Evolutionary conservation across 306 rosid genomes (phyloP).

Genomic region (Glycyrrhiza uralensis): DNA sequence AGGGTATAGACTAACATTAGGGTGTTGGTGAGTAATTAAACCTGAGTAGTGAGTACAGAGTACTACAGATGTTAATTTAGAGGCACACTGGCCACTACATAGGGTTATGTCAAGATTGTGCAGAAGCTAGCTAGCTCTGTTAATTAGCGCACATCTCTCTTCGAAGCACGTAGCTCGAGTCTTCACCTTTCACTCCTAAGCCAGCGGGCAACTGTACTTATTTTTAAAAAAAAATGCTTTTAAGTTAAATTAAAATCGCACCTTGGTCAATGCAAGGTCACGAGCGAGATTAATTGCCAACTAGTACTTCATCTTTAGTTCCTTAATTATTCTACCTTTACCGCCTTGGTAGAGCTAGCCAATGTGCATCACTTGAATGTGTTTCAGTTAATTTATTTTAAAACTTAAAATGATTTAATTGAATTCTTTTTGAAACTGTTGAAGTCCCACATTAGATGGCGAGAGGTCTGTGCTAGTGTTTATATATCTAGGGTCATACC

Average conservation of each 20-base stretch:
- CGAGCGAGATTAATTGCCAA: not conserved
- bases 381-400: no score
- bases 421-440: no score
- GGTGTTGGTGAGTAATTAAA: constrained; percentile 16
- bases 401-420: no score
- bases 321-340: not conserved
- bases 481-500: no score
- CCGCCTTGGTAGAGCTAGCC: not conserved
- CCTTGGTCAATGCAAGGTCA: constrained; percentile 4
- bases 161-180: constrained; percentile 21
- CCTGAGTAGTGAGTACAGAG: not conserved
- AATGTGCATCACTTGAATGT: no score
- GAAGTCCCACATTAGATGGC: no score
- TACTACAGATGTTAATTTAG: constrained; percentile 4
- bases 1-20: not conserved
- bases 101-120: not conserved
- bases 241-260: not conserved
- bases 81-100: not conserved
- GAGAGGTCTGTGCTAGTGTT: no score
- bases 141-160: constrained; percentile 15
- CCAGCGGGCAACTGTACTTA: constrained; percentile 6
- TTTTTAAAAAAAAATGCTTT: not conserved
- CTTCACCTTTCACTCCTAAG: constrained; percentile 23
- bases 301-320: not conserved
- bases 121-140: not conserved